Evolutionary conservation across 2,329 filamentous ascomycete genomes (phyloP), one percentile per base, ranked within the genome.

Genomic region (Cladosporium cucumerinum): DNA sequence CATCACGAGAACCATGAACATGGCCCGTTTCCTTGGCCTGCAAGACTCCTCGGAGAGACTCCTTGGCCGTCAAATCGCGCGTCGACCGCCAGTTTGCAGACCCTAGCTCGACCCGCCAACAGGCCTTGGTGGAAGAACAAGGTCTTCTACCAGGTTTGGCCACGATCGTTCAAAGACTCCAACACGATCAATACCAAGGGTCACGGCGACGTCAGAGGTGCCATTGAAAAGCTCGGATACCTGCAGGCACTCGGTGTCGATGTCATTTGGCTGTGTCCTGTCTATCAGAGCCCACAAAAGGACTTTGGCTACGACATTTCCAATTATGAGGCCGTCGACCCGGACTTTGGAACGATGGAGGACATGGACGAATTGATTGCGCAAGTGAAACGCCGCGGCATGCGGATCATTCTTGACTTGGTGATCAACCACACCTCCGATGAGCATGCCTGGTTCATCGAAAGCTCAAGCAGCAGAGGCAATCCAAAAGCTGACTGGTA

Each of bases 251-350:
- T 64, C 55, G 62, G 62, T 6, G 78, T 88, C n/a, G 84, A 90
- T 69, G 82, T 86, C 10, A 79, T 91, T 64, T 91, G 89, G 88
- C 76, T 89, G 0, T 89, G 84, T 57, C 89, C 89, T 16, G 86
- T 89, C 73, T 84, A 87, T 67, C 85, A 82, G 6, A 70, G 67
- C 28, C 88, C 88, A 0, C 85, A 89, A 70, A 78, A 85, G 3
- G 88, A 90, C 69, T 89, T 89, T 87, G 88, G 87, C 32, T 90
- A 90, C 71, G 89, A 90, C 71, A 83, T 83, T 34, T 68, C 72
- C 11, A 77, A 80, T 63, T 80, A 83, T 71, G 76, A 79, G 61
- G 75, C 77, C 58, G 81, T 83, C 58, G 78, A 83, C 67, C 79
- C 79, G 0, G 72, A 74, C 16, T 84, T 82, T 67, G 82, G 82